These are phyloP conservation scores for Phytophthora capsici DNA, from an alignment of 352 stramenopile genomes.

Conservation along the genomic window DNA sequence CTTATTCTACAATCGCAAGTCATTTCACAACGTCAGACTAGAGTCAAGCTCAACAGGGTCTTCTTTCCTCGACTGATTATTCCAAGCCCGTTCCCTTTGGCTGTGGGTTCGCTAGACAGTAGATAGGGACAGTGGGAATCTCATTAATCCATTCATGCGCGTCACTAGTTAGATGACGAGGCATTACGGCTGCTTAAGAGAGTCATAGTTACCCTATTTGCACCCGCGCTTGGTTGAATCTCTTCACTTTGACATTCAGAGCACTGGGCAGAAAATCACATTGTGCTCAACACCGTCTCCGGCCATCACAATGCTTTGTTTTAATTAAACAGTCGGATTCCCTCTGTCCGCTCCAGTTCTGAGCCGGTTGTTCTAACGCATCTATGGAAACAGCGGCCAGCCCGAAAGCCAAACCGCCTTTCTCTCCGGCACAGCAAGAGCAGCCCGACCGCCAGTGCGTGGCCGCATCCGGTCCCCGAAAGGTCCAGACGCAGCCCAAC, in stretches of 20 bases:
- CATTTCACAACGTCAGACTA: slow-evolving; percentile 2
- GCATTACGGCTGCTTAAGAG: not conserved
- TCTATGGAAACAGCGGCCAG: slow-evolving; percentile 3
- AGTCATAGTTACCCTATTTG: not conserved
- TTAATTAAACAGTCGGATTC: slow-evolving; percentile 14
- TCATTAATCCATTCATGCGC: slow-evolving; percentile 16
- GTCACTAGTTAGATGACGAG: slow-evolving; percentile 13
- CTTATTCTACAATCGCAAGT: not conserved
- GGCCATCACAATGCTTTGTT: slow-evolving; percentile 8
- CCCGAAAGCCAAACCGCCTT: slow-evolving; percentile 5
- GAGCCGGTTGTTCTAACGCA: not conserved
- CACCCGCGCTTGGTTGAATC: not conserved
- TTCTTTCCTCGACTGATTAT: slow-evolving; percentile 21
- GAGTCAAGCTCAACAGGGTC: slow-evolving; percentile 5
- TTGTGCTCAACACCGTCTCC: slow-evolving; percentile 4
- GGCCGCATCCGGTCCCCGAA: no score
- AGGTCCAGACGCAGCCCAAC: no score
- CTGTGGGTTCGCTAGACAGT: slow-evolving; percentile 13
- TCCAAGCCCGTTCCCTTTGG: slow-evolving; percentile 12
- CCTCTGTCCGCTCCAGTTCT: not conserved
- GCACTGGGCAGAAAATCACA: not conserved
- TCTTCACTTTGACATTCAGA: not conserved
- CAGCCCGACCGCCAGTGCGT: no score
- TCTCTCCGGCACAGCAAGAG: slow-evolving; percentile 2
- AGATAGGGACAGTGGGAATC: slow-evolving; percentile 14